phyloP scores from a whole-genome alignment of 495 filamentous ascomycete genomes.

The Daldinia loculata region DNA sequence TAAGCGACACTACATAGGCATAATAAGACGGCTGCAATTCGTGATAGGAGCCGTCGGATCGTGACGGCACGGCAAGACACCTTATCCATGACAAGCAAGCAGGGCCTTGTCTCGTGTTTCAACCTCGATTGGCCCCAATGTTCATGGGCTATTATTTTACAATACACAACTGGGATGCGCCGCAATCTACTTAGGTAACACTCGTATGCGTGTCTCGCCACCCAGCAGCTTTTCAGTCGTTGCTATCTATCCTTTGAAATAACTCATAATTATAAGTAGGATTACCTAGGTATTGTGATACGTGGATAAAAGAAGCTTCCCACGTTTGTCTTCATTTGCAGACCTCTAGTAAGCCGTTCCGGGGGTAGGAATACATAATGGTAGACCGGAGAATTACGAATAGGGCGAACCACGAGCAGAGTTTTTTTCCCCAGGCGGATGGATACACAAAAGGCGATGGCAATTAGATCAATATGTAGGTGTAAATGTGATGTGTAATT shows the following conservation, averaged over 20 bases:
- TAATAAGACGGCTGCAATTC: constrained; percentile 26
- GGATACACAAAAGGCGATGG: constrained; percentile 31
- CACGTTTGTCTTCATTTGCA: constrained; percentile 27
- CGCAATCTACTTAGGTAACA: constrained; percentile 38
- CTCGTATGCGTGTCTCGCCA: constrained; percentile 36
- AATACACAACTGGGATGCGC: constrained; percentile 29
- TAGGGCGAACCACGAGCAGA: constrained; percentile 13
- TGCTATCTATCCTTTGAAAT: constrained; percentile 19
- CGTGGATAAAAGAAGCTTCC: constrained; percentile 18
- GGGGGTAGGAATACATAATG: constrained; percentile 13
- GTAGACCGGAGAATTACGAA: constrained; percentile 33
- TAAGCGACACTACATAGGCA: constrained; percentile 23
- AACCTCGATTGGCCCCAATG: constrained; percentile 18
- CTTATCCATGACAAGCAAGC: constrained; percentile 38
- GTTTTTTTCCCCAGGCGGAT: constrained; percentile 11
- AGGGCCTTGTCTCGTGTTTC: constrained; percentile 38
- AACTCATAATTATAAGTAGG: constrained; percentile 21
- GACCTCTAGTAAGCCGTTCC: constrained; percentile 8
- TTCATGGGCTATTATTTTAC: constrained; percentile 11
- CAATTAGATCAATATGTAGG: constrained; percentile 12
- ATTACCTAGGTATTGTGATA: constrained; percentile 24
- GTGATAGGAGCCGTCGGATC: constrained; percentile 38
- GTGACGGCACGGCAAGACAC: constrained; percentile 38
- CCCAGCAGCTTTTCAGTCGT: constrained; percentile 23
- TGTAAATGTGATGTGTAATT: constrained; percentile 24